Conservation (phyloP, 75 land plant species). For the Selaginella tamariscina region DNA sequence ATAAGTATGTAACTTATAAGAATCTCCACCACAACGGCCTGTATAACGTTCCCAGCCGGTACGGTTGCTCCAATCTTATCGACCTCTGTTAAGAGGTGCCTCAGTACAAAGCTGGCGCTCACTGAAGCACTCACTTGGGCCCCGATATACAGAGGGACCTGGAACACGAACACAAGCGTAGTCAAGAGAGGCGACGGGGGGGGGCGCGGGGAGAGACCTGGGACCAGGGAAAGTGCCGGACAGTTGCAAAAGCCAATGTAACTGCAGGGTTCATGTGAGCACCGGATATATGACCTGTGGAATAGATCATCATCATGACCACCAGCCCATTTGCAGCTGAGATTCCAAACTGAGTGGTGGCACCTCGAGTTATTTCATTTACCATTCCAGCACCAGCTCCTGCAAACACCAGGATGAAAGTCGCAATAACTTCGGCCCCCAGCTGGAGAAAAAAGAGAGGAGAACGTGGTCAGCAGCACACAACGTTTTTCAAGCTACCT, state of each 20-base stretch:
- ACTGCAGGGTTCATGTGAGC: slow-evolving; percentile 94
- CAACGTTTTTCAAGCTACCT: neutral
- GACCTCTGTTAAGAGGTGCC: neutral
- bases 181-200: neutral
- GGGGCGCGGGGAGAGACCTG: slow-evolving; percentile 30
- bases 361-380: slow-evolving; percentile 3
- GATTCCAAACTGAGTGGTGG: slow-evolving; percentile 39
- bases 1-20: neutral
- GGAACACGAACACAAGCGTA: neutral
- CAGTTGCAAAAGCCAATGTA: slow-evolving; percentile 60
- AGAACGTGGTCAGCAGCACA: neutral
- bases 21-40: neutral
- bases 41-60: neutral
- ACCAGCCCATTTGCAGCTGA: slow-evolving; percentile 50
- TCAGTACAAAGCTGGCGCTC: neutral
- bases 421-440: slow-evolving; percentile 26
- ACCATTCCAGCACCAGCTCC: slow-evolving; percentile 23
- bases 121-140: neutral
- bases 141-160: neutral
- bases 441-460: slow-evolving; percentile 14
- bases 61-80: neutral
- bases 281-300: slow-evolving; percentile 80
- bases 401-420: slow-evolving; percentile 30
- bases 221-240: slow-evolving; percentile 63
- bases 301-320: slow-evolving; percentile 67